A percentile compares a stretch with the other conserved stretches of the same genome.
Evolutionary conservation across 306 rosid genomes (phyloP).

Genomic region (Myrica gale): DNA sequence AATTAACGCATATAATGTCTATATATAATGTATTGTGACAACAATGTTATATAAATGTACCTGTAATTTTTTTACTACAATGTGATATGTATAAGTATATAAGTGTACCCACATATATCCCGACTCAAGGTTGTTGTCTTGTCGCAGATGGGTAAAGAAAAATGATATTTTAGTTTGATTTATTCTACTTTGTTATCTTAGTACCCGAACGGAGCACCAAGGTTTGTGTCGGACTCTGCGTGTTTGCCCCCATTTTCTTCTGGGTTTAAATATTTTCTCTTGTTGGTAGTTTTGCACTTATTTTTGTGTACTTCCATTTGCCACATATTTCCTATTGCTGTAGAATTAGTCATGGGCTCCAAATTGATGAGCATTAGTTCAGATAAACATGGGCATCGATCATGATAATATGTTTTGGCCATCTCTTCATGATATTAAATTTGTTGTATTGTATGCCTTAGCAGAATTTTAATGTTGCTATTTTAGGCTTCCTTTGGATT

Average conservation of each 20-base stretch:
- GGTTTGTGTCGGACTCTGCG: neutral
- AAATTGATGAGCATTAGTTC: neutral
- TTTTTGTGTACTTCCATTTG: neutral
- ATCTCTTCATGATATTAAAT: neutral
- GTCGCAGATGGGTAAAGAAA: too few species aligned
- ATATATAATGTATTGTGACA: too few species aligned
- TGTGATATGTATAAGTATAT: accelerated
- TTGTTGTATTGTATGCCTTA: neutral
- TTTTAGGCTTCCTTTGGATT: constrained; percentile 67
- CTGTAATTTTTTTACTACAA: too few species aligned
- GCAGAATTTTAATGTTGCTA: constrained; percentile 1
- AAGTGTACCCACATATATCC: too few species aligned
- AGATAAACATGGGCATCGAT: neutral
- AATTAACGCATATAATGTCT: too few species aligned
- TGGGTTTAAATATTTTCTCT: too few species aligned
- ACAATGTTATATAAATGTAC: too few species aligned
- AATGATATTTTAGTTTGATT: neutral
- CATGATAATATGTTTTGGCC: neutral
- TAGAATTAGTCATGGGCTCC: neutral
- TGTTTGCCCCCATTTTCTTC: neutral
- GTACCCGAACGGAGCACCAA: neutral
- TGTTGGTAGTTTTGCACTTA: neutral
- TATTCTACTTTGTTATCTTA: neutral
- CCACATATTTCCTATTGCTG: neutral
- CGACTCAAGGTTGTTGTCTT: neutral